Evolutionary conservation across 1,284 basidiomycete genomes (phyloP).

Genomic region (Malassezia cuniculi): DNA sequence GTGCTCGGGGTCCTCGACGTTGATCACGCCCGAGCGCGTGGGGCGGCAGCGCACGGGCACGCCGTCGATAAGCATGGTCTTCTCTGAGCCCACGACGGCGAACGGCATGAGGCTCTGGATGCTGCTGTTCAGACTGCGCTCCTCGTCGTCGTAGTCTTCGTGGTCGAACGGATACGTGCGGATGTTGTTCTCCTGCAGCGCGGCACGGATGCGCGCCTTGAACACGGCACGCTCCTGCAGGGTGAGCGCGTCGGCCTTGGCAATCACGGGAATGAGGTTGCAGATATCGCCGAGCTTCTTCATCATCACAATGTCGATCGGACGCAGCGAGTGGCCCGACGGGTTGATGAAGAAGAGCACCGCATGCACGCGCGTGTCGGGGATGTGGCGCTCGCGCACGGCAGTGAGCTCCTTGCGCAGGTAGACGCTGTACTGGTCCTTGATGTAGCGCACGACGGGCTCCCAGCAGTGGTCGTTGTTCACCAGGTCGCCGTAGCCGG

Average conservation of each 20-base stretch:
- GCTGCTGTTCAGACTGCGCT: constrained; percentile 72
- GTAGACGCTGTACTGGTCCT: constrained; percentile 97
- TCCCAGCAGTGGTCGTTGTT: constrained; percentile 99
- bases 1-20: constrained; percentile 79
- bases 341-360: constrained; percentile 91
- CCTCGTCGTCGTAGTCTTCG: constrained; percentile 83
- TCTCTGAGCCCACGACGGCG: constrained; percentile 88
- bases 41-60: constrained; percentile 87
- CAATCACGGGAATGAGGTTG: constrained; percentile 96
- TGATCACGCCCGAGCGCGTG: constrained; percentile 95
- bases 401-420: constrained; percentile 97
- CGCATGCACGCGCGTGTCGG: constrained; percentile 96
- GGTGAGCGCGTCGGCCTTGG: constrained; percentile 91
- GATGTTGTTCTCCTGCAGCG: constrained; percentile 83
- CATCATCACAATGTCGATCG: constrained; percentile 92
- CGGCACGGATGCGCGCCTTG: constrained; percentile 64
- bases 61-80: constrained; percentile 84
- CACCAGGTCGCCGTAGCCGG: constrained; percentile 94
- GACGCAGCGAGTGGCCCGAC: constrained; percentile 36
- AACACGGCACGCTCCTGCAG: constrained; percentile 69
- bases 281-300: constrained; percentile 97
- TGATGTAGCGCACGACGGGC: constrained; percentile 94
- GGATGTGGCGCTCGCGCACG: constrained; percentile 93
- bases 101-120: constrained; percentile 87
- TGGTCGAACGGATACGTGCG: constrained; percentile 92